Base-by-base conservation (phyloP, 352 stramenopile genomes). In the Elongisporangium anandrum region DNA sequence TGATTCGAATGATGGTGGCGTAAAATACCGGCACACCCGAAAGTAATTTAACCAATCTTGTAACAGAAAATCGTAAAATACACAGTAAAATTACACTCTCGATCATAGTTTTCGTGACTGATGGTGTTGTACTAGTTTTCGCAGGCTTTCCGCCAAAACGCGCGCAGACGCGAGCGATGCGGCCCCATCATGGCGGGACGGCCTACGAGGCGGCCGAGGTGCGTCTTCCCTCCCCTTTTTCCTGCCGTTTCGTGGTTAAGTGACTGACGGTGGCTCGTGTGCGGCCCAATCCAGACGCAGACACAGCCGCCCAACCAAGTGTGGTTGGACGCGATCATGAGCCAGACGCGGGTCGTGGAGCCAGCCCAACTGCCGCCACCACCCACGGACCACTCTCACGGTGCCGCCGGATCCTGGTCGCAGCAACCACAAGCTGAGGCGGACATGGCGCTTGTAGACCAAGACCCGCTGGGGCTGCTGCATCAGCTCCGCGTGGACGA, bases 271-370 rank as follows among this genome's bases (percentile, higher is more conserved):
- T 8, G 47, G 38, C 6, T 20, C 19, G 10, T 29, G 38, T 24
- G 54, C 3, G 47, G 22, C 5, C 10, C 47, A 20, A 23, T 19
- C 6, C 17, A 56, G 16, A 59, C 34, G 50, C 65, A 55, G n/a
- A 68, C 54, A 15, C 62, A 69, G 38, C 70, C 79, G 49, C 69
- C 79, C 6, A 90, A 87, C 55, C 73, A 86, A 54, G 72, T 76
- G 57, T 90, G 81, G 81, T 72, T 92, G 50, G 69, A 86, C 65
- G 81, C 79, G 12, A 88, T 92, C 47, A 82, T 88, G 70, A 92
- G 65, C 73, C 85, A 86, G 60, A 65, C 72, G 19, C 75, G 77
- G 20, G 59, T 68, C 3, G 63, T 29, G 15, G 70, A 73, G 65
- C 66, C 64, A 64, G 52, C 20, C 48, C 19, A 8, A 21, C 48